phyloP scores from a whole-genome alignment of 2,329 filamentous ascomycete genomes.

The Pezicula rhizophila region DNA sequence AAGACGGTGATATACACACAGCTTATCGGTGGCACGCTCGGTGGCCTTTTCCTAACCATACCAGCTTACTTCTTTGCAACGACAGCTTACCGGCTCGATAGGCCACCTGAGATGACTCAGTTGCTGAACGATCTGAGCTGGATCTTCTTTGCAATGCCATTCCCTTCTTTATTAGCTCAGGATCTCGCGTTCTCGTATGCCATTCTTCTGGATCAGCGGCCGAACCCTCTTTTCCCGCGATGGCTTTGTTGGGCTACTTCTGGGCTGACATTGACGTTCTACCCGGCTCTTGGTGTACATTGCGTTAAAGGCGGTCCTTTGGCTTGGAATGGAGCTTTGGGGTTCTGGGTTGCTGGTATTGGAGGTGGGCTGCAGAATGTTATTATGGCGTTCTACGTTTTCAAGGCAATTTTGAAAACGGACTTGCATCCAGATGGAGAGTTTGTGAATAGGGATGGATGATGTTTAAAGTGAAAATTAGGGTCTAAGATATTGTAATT shows the following conservation, averaged over 20 bases:
- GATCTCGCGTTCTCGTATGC: background rate
- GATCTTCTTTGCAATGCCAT: background rate
- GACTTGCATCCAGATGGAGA: too few species aligned
- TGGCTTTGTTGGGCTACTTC: background rate
- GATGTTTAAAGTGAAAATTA: too few species aligned
- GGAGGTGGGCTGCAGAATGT: background rate
- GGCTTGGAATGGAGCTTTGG: background rate
- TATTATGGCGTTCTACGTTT: background rate
- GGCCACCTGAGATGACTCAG: background rate
- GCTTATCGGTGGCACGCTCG: background rate
- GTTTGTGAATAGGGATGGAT: too few species aligned
- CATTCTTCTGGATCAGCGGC: background rate
- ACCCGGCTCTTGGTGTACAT: background rate
- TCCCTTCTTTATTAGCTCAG: background rate
- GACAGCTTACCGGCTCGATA: background rate
- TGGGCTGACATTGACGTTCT: background rate
- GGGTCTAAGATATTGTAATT: too few species aligned
- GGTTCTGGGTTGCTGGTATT: background rate
- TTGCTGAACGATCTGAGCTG: background rate
- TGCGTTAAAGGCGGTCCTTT: background rate
- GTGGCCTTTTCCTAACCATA: background rate
- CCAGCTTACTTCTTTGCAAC: background rate
- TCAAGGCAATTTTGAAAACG: background rate
- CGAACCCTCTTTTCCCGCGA: background rate
- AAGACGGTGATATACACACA: background rate